Conservation (phyloP, 2,329 filamentous ascomycete species). For the Furcasterigmium sp. region DNA sequence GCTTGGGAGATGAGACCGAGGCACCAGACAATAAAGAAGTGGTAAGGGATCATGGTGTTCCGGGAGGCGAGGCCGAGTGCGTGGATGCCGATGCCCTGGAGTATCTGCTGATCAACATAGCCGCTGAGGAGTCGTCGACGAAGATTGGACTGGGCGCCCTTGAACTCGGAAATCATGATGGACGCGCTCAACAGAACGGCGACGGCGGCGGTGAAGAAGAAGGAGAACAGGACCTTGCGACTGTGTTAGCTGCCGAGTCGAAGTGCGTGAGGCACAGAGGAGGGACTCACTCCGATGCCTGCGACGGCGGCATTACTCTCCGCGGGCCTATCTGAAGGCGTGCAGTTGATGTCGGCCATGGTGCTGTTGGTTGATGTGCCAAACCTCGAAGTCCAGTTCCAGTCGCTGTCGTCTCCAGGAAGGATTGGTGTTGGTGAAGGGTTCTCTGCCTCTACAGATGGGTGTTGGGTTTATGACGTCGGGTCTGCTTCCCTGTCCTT, state of each 20-base stretch:
- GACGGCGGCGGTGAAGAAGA: conserved; percentile 58
- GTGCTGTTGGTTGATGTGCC: background rate
- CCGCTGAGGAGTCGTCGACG: conserved; percentile 59
- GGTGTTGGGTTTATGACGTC: background rate
- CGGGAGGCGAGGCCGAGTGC: conserved; percentile 56
- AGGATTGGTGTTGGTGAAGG: background rate
- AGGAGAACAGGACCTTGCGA: conserved; percentile 54
- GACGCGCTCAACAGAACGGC: conserved; percentile 49
- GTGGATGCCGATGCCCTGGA: conserved; percentile 66
- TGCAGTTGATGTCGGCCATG: conserved; percentile 4
- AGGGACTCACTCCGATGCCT: conserved; percentile 45
- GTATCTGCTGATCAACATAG: conserved; percentile 59
- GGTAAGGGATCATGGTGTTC: conserved; percentile 55
- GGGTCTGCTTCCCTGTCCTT: no score
- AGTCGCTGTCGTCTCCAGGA: background rate
- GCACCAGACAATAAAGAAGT: conserved; percentile 70
- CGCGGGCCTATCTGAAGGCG: conserved; percentile 31
- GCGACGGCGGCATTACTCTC: conserved; percentile 53
- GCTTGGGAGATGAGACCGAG: conserved; percentile 58
- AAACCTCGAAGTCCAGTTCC: background rate
- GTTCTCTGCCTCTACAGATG: background rate
- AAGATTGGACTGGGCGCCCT: conserved; percentile 44
- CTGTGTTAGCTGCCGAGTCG: background rate
- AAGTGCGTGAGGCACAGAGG: background rate
- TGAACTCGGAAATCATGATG: conserved; percentile 51